Evolutionary conservation across 73 alveolate species (phyloP).

Genomic region (Symbiodinium pilosum): DNA sequence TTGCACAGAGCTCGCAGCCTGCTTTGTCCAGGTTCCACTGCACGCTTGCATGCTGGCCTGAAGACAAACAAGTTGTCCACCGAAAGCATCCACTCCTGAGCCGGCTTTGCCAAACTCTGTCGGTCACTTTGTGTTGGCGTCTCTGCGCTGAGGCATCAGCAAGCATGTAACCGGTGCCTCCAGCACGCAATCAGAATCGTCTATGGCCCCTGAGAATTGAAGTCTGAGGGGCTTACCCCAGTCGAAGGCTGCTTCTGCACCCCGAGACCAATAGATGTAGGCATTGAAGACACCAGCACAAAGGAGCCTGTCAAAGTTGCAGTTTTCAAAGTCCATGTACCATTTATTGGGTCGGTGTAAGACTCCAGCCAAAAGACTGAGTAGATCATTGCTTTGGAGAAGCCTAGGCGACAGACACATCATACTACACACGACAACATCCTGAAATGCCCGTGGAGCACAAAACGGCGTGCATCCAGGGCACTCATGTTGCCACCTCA

Average conservation of each 20-base stretch:
- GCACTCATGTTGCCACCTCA: not conserved
- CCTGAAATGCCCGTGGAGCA: too few species aligned
- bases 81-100: conserved; percentile 89
- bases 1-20: not conserved
- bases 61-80: conserved; percentile 86
- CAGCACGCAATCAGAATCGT: not conserved
- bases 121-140: not conserved
- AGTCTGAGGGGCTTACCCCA: conserved; percentile 30
- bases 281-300: conserved; percentile 58
- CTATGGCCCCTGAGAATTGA: not conserved
- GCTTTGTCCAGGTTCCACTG: not conserved
- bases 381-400: not conserved
- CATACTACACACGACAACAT: too few species aligned
- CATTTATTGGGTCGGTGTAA: not conserved
- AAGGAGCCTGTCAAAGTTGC: not conserved
- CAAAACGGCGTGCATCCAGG: not conserved
- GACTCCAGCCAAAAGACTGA: not conserved
- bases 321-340: not conserved
- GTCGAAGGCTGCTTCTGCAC: conserved; percentile 82
- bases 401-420: not conserved
- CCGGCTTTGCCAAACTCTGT: not conserved
- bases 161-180: conserved; percentile 7
- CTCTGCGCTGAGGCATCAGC: not conserved
- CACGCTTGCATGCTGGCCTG: conserved; percentile 5
- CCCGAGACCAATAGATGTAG: conserved; percentile 84